phyloP scores from a whole-genome alignment of 2,329 filamentous ascomycete genomes.

The Paraphoma sp. region DNA sequence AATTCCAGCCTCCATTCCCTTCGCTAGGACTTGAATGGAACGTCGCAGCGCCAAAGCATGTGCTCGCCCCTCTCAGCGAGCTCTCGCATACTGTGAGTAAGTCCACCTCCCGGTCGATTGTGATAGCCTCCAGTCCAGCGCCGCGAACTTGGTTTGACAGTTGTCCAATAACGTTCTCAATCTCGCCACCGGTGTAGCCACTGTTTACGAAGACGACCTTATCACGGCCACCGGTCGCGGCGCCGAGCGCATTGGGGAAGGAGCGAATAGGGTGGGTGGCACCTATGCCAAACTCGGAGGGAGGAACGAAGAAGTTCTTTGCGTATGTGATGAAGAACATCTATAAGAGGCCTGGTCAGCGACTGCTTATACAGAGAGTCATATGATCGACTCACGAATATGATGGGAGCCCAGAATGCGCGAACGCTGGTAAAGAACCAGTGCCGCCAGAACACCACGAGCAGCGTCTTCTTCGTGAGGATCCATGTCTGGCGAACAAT shows the following conservation, averaged over 20 bases:
- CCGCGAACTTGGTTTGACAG: slow-evolving; percentile 65
- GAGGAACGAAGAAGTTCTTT: slow-evolving; percentile 82
- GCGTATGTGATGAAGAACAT: slow-evolving; percentile 68
- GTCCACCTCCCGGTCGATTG: slow-evolving; percentile 62
- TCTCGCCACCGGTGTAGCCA: slow-evolving; percentile 70
- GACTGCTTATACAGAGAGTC: not conserved
- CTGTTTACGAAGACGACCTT: slow-evolving; percentile 82
- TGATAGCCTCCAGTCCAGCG: slow-evolving; percentile 63
- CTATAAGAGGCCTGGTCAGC: slow-evolving; percentile 25
- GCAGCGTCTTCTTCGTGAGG: slow-evolving; percentile 64
- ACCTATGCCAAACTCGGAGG: slow-evolving; percentile 77
- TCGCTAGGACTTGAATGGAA: slow-evolving; percentile 79
- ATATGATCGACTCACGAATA: slow-evolving; percentile 49
- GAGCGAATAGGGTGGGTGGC: slow-evolving; percentile 65
- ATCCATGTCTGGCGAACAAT: slow-evolving; percentile 62
- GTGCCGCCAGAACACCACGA: slow-evolving; percentile 61
- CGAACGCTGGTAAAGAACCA: slow-evolving; percentile 61
- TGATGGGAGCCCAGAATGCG: slow-evolving; percentile 63
- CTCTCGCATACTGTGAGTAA: slow-evolving; percentile 68
- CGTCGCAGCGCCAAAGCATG: slow-evolving; percentile 75
- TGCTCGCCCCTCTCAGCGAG: slow-evolving; percentile 66
- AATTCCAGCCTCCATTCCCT: slow-evolving; percentile 79
- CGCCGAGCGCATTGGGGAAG: slow-evolving; percentile 67
- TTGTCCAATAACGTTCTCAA: slow-evolving; percentile 71
- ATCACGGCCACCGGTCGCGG: slow-evolving; percentile 65